Base-by-base conservation (phyloP, 2,329 filamentous ascomycete species). In the Fusarium duplospermum region DNA sequence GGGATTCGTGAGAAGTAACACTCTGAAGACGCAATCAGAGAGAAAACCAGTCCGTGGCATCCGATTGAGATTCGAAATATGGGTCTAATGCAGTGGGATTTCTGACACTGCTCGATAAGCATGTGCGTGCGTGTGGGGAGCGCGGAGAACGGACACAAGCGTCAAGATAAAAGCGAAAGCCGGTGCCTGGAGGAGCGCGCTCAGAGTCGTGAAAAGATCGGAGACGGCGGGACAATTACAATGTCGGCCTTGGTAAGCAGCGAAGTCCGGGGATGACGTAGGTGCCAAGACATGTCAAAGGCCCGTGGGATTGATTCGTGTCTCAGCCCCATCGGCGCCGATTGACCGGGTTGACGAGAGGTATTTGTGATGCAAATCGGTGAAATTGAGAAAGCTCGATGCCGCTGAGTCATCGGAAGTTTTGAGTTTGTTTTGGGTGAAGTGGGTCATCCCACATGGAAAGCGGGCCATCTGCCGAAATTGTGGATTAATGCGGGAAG, bases 391-490 rank as follows among this genome's bases (percentile, higher is more conserved):
- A 22, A 42, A n/a, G 29, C 6, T 61, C 38, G 20, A 27, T 58
- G 22, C 62, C 54, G 62, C n/a, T 65, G 62, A 65, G 22, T 65
- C 14, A 65, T 54, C 62, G 62, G 62, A 1, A 4, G 27, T 64
- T 58, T 33, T 33, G 8, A 13, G 18, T 11, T 38, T 13, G 6
- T 36, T 31, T 40, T 40, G 27, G 11, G 22, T 29, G 14, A 29
- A 22, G 20, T 24, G 22, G 40, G 24, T 42, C 29, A 36, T 47
- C 42, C 42, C 60, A 38, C 60, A 62, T 62, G 60, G 47, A 24
- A 63, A 54, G 22, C 16, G 45, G 31, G 45, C 29, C 40, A 42
- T 18, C 38, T 36, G 22, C 36, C 57, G 22, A 40, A n/a, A 20
- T 38, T 20, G 36, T 60, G 61, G 42, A 33, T 63, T n/a, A 27